Evolutionary conservation across 345 rosid genomes (phyloP), one percentile per base, ranked within the genome.

Genomic region (Turritis glabra): DNA sequence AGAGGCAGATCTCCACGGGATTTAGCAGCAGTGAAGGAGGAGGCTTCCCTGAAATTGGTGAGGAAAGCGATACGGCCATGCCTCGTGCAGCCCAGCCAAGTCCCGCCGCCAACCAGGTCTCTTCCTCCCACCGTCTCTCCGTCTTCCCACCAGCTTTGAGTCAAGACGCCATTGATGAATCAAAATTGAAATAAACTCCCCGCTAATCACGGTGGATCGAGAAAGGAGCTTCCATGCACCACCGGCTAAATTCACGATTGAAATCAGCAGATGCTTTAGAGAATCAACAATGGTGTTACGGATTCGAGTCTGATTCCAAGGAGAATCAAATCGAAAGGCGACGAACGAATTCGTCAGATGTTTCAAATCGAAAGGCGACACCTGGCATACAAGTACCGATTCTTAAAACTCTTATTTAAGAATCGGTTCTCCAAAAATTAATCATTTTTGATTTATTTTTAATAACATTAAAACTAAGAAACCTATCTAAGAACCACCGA

Each of bases 61-160:
- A 90, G 52, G 64, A 93, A 90, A 15, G 93, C 96, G 67, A 89
- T 10, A 73, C 78, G 86, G 59, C 97, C 93, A 33, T 62, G 66
- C 79, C 65, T 83, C 0, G 82, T 72, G 80, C 87, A 89, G 21
- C 88, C 98, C 57, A 90, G 69, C 96, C 97, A 93, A 23, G 98
- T 87, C 29, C 97, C 97, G 12, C 97, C 93, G 15, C 87, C 97
- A 21, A 78, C 47, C 30, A 67, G 90, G 76, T 90, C 96, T 84
- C 83, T 84, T 46, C 93, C 97, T 17, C 97, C 97, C 46, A 87
- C 46, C 67, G 92, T 85, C 73, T 81, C 83, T 10, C 72, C 88
- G 65, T 80, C 87, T 67, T 77, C 82, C 92, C 95, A 88, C 93
- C 95, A 90, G 89, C 97, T 83, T 92, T 95, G 58, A 95, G 92